Conservation (phyloP, 257 asterid genomes). For the Cynanchum wilfordii region DNA sequence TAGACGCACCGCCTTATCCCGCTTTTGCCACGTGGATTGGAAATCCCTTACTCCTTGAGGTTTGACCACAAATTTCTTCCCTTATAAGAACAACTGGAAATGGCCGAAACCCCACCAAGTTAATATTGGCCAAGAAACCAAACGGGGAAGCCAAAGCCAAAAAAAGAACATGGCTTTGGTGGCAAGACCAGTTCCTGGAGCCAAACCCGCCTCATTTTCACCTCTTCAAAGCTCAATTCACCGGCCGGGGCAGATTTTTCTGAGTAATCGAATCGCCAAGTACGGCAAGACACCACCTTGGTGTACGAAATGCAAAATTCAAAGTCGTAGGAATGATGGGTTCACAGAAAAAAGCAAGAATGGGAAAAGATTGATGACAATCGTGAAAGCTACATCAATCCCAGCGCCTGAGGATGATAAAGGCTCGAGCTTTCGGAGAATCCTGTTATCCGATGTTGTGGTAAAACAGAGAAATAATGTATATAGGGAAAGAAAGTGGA, state of each 20-base stretch:
- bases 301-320: conserved; percentile 6
- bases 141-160: conserved; percentile 15
- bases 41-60: conserved; percentile 12
- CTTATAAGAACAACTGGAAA: conserved; percentile 12
- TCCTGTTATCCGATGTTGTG: conserved; percentile 62
- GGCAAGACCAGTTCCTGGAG: conserved; percentile 35
- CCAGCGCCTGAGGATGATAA: conserved; percentile 35
- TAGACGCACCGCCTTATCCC: conserved; percentile 39
- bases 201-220: conserved; percentile 28
- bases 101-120: conserved; percentile 15
- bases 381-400: conserved; percentile 34
- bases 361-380: conserved; percentile 25
- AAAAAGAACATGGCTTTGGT: conserved; percentile 44
- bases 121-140: conserved; percentile 10
- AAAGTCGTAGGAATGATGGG: conserved; percentile 14
- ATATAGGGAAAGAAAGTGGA: conserved; percentile 56
- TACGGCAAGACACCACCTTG: conserved; percentile 15
- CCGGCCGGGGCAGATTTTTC: conserved; percentile 18
- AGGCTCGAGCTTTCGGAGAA: conserved; percentile 38
- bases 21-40: conserved; percentile 26
- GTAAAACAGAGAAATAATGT: conserved; percentile 47
- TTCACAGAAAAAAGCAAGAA: conserved; percentile 2
- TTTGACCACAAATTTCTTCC: conserved; percentile 21
- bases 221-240: conserved; percentile 16
- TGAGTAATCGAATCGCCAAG: conserved; percentile 15